Conservation (phyloP, 768 basidiomycete species). For the Termitomyces heimii region DNA sequence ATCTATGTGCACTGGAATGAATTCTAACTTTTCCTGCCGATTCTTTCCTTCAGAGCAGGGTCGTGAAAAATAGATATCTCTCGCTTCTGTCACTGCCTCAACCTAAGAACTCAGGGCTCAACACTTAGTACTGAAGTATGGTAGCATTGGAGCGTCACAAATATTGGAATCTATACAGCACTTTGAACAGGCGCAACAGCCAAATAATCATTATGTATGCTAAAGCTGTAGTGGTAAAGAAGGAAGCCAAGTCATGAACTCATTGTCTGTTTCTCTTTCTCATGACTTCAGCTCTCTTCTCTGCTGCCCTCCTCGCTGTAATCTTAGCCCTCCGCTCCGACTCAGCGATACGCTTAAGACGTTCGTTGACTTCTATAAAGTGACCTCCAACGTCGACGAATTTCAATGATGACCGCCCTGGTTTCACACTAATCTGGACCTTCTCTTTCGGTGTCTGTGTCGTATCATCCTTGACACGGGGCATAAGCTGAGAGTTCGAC, state of each 20-base stretch:
- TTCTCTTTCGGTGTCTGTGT: constrained; percentile 30
- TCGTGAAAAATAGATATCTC: too few species aligned
- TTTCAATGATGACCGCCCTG: constrained; percentile 49
- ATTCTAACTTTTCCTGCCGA: too few species aligned
- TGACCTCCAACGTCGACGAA: constrained; percentile 73
- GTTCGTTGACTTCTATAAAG: constrained; percentile 56
- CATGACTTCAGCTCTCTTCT: constrained; percentile 10
- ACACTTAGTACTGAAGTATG: too few species aligned
- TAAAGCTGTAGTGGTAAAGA: background rate
- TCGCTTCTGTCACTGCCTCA: too few species aligned
- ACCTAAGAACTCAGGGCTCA: too few species aligned
- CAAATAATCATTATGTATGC: background rate
- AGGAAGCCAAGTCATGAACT: background rate
- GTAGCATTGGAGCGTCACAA: background rate
- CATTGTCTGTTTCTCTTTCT: background rate
- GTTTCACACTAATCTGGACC: constrained; percentile 30
- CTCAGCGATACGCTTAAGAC: constrained; percentile 40
- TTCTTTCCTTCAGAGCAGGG: too few species aligned
- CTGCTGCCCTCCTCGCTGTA: constrained; percentile 17
- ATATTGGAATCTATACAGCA: background rate
- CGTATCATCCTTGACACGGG: constrained; percentile 28
- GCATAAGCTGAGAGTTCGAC: constrained; percentile 33
- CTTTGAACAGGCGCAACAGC: background rate
- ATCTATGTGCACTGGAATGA: too few species aligned
- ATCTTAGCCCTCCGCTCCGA: constrained; percentile 40